Conservation (phyloP, 169 alveolate species). For the Plasmodium vivax region DNA sequence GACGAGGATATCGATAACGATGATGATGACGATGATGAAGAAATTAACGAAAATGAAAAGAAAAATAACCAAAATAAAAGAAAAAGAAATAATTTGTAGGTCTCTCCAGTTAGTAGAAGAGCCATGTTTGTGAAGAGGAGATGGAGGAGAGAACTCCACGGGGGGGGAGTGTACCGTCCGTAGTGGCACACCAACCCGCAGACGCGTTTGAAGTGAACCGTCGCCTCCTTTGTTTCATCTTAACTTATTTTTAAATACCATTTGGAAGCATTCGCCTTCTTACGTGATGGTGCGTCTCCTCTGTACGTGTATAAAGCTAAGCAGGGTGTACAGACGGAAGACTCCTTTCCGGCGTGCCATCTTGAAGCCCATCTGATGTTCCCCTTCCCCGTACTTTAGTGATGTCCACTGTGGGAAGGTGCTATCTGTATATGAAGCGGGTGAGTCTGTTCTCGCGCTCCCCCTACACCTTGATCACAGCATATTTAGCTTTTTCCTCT, state of each 20-base stretch:
- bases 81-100: not conserved
- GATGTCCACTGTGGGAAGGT: not conserved
- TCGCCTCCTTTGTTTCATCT: not conserved
- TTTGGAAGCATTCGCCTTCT: not conserved
- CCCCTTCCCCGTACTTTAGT: not conserved
- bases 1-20: not conserved
- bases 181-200: not conserved
- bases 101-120: not conserved
- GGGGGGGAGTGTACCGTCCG: not conserved
- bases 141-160: not conserved
- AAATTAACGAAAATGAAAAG: not conserved
- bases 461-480: not conserved
- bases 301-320: not conserved
- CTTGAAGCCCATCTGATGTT: not conserved
- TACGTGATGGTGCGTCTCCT: not conserved
- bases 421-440: not conserved
- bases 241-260: too few relatives aligned
- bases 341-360: not conserved
- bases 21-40: slow-evolving; percentile 1
- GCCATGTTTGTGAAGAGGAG: not conserved
- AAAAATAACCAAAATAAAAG: not conserved
- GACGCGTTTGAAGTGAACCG: not conserved
- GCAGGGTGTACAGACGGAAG: not conserved
- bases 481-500: not conserved
- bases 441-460: not conserved